These are phyloP conservation scores for Closterium sp. DNA, from an alignment of 139 green algal species.

Conservation along the genomic window DNA sequence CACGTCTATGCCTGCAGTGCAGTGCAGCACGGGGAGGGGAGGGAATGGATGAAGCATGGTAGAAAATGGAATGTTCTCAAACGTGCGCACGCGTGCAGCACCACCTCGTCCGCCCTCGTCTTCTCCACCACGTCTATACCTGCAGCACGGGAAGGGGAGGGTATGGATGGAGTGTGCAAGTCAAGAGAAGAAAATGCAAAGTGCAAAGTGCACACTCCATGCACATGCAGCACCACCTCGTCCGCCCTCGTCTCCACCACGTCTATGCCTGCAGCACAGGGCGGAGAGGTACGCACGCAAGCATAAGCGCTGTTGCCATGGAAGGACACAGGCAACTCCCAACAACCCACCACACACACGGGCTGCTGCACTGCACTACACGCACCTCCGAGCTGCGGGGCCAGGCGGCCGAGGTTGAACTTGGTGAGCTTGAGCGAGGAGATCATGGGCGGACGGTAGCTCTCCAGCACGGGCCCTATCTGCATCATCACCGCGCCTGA, in stretches of 20 bases:
- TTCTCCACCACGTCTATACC: conserved; percentile 17
- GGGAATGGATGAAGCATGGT: not conserved
- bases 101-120: too few relatives aligned
- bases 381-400: conserved; percentile 40
- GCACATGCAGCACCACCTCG: conserved; percentile 35
- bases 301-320: too few relatives aligned
- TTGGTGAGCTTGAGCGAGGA: conserved; percentile 43
- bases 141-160: conserved; percentile 2
- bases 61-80: not conserved
- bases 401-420: conserved; percentile 40
- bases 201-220: too few relatives aligned
- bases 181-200: too few relatives aligned
- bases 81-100: not conserved
- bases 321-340: too few relatives aligned
- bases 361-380: too few relatives aligned
- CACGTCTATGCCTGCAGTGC: conserved; percentile 25
- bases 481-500: conserved; percentile 27
- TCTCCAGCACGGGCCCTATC: conserved; percentile 31
- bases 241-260: conserved; percentile 14
- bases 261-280: conserved; percentile 21
- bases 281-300: not conserved
- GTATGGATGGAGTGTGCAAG: not conserved
- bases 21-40: not conserved
- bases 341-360: too few relatives aligned
- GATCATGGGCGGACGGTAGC: conserved; percentile 35